A percentile compares a stretch with the other conserved stretches of the same genome.
These are phyloP conservation scores for Kingdonia uniflora DNA, from an alignment of 164 flowering plant species.

Conservation along the genomic window DNA sequence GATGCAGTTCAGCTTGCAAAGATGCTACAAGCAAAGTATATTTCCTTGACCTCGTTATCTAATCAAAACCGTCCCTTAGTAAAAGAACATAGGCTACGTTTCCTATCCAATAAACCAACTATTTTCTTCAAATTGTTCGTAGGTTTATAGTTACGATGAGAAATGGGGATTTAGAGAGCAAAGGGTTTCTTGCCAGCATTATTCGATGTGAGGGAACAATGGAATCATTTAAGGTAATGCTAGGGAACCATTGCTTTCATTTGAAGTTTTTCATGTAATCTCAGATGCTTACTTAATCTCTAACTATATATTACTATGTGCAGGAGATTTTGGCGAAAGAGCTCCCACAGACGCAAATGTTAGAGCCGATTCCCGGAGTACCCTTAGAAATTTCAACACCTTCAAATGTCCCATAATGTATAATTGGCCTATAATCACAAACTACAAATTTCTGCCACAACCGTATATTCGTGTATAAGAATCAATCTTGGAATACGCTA, in stretches of 20 bases:
- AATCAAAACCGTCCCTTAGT: no score
- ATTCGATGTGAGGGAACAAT: constrained; percentile 57
- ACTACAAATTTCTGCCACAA: no score
- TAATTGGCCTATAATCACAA: no score
- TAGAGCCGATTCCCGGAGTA: constrained; percentile 71
- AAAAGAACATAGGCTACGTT: no score
- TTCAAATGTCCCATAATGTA: no score
- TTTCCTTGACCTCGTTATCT: constrained; percentile 3
- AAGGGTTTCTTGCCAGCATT: constrained; percentile 61
- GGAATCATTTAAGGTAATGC: constrained; percentile 67
- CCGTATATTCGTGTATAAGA: no score
- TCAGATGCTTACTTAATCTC: background rate
- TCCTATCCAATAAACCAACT: no score
- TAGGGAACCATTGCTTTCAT: background rate
- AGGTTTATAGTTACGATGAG: constrained; percentile 86
- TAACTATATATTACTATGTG: constrained; percentile 5
- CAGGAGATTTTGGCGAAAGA: constrained; percentile 68
- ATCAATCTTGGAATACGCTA: no score
- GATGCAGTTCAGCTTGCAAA: constrained; percentile 87
- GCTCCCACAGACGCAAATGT: constrained; percentile 46
- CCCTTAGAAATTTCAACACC: constrained; percentile 52
- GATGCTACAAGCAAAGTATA: constrained; percentile 64
- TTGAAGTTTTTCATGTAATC: background rate
- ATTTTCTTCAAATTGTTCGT: constrained; percentile 9
- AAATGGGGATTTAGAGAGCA: constrained; percentile 84